Evolutionary conservation across 306 rosid species (phyloP), one percentile per base, ranked within the genome.

Genomic region (Canavalia ensiformis): DNA sequence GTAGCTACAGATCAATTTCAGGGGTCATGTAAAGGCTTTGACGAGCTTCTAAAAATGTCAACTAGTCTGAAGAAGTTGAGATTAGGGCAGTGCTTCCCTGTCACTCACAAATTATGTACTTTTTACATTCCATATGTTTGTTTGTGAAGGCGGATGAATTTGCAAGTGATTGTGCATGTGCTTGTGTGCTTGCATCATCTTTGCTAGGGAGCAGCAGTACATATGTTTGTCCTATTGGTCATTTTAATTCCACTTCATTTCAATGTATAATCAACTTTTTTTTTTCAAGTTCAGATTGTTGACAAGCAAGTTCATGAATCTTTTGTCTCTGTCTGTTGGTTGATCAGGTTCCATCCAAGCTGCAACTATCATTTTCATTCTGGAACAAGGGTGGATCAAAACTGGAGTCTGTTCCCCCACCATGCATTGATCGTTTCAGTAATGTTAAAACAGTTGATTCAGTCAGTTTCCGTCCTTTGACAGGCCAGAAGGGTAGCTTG

Each of bases 291-390:
- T 13, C 67, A 46, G 52, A 46, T 72, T 59, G 68, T 45, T 25
- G 55, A 41, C 31, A 10, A 42, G 18, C 69, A 64, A 64, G 30
- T 71, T 85, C 78, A 72, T 68, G 68, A 74, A 74, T 74, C 49
- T 77, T 35, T 70, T 67, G 70, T 28, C 54, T 66, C 59, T 78
- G 76, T 74, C 30, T 12, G 37, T 81, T 81, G 82, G 76, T 56
- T 81, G 82, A 80, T 70, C 91, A 95, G 99, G 91, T 88, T 68
- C 97, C 99, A 37, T 85, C 84, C 75, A 87, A 75, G 86, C 74
- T 95, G 71, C 91, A 81, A 64, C 88, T 82, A 70, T 90, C 93
- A 8, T 82, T 93, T 81, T 72, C 82, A 2, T 82, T 86, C 50
- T 91, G 92, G 93, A 91, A 81, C 77, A 90, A 65, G 82, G 79